These are phyloP conservation scores for Parascedosporium putredinis DNA, from an alignment of 2,329 filamentous ascomycete genomes.

Conservation along the genomic window DNA sequence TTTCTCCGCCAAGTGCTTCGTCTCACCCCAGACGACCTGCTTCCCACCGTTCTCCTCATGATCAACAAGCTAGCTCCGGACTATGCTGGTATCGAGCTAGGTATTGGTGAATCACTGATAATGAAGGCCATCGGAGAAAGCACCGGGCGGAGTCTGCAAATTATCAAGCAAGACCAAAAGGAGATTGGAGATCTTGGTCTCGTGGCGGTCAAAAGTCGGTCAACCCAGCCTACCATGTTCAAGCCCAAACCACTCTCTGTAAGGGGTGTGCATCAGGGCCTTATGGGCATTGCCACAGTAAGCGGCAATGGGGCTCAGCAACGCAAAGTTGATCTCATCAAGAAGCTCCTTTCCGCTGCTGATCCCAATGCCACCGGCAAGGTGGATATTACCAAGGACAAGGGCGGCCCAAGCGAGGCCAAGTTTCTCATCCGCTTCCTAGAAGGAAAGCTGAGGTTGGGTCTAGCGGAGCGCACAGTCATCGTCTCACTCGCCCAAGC, in stretches of 20 bases:
- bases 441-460: slow-evolving; percentile 86
- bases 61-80: slow-evolving; percentile 96
- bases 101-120: slow-evolving; percentile 96
- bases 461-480: slow-evolving; percentile 84
- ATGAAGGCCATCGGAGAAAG: slow-evolving; percentile 98
- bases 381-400: slow-evolving; percentile 83
- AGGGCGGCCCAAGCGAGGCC: slow-evolving; percentile 86
- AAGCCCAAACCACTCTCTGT: slow-evolving; percentile 88
- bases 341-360: slow-evolving; percentile 87
- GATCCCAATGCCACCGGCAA: slow-evolving; percentile 66
- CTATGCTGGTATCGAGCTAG: slow-evolving; percentile 90
- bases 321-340: slow-evolving; percentile 87
- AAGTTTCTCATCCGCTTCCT: slow-evolving; percentile 90
- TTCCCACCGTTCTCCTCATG: slow-evolving; percentile 88
- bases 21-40: slow-evolving; percentile 75
- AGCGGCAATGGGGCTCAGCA: slow-evolving; percentile 81
- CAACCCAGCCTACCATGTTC: slow-evolving; percentile 96
- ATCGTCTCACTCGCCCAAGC: slow-evolving; percentile 85
- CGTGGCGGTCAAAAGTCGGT: slow-evolving; percentile 89
- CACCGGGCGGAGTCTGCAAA: slow-evolving; percentile 74
- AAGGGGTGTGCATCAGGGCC: slow-evolving; percentile 71
- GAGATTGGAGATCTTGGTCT: slow-evolving; percentile 93
- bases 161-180: slow-evolving; percentile 93
- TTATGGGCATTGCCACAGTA: slow-evolving; percentile 81
- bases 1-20: slow-evolving; percentile 93